These are phyloP conservation scores for Metschnikowia picachoensis DNA, from an alignment of 805 yeast species.

Conservation along the genomic window DNA sequence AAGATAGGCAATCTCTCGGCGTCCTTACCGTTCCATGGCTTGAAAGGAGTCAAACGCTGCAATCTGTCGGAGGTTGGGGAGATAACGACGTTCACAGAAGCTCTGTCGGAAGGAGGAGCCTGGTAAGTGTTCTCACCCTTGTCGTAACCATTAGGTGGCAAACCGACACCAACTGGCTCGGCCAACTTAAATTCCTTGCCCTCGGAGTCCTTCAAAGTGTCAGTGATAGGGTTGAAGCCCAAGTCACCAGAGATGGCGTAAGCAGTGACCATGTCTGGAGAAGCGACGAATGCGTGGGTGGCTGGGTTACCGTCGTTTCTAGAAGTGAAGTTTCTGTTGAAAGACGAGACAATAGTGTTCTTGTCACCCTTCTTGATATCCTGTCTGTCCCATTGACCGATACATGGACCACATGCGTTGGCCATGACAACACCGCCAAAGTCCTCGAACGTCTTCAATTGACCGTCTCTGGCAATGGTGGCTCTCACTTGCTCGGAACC, in stretches of 20 bases:
- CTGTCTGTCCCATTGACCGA: constrained; percentile 98
- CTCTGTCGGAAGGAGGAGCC: constrained; percentile 91
- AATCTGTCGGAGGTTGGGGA: constrained; percentile 93
- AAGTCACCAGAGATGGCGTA: constrained; percentile 95
- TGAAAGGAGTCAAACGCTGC: constrained; percentile 90
- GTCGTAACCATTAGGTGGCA: constrained; percentile 87
- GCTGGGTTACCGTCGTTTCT: constrained; percentile 98
- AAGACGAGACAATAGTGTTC: constrained; percentile 94
- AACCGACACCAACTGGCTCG: constrained; percentile 87
- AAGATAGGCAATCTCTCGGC: constrained; percentile 84
- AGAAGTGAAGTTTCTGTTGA: constrained; percentile 97
- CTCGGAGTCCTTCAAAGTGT: constrained; percentile 78
- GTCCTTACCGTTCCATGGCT: constrained; percentile 96
- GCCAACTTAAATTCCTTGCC: constrained; percentile 87
- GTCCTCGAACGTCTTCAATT: constrained; percentile 80
- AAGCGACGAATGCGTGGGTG: constrained; percentile 94
- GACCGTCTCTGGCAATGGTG: constrained; percentile 95
- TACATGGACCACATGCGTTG: constrained; percentile 99
- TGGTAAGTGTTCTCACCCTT: constrained; percentile 93
- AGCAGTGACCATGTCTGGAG: constrained; percentile 95
- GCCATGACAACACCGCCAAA: constrained; percentile 94
- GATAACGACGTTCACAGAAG: constrained; percentile 67
- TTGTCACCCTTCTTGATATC: constrained; percentile 90
- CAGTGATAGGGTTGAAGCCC: constrained; percentile 94
- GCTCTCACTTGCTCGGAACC: constrained; percentile 99